These are phyloP conservation scores for Potentilla sterilis DNA, from an alignment of 306 rosid genomes.

Conservation along the genomic window DNA sequence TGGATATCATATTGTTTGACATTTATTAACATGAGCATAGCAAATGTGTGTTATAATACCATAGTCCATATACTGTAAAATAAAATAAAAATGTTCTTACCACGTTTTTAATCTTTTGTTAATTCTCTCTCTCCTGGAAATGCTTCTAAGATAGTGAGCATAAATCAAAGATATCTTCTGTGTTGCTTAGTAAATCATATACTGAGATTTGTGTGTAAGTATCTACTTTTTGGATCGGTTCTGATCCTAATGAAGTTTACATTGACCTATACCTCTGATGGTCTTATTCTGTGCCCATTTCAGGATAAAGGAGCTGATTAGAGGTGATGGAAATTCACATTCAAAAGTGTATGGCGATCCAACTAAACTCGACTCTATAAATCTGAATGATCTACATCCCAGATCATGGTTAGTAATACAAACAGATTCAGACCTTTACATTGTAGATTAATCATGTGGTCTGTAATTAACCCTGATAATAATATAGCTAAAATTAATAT, in stretches of 20 bases:
- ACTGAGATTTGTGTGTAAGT: neutral
- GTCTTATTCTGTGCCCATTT: slow-evolving; percentile 27
- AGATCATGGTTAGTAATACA: slow-evolving; percentile 60
- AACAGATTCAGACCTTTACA: neutral
- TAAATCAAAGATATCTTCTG: neutral
- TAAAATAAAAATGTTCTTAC: neutral
- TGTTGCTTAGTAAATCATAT: neutral
- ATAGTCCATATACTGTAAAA: neutral
- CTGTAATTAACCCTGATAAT: neutral
- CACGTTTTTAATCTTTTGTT: neutral
- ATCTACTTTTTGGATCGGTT: neutral
- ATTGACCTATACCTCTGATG: neutral
- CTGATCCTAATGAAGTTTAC: neutral
- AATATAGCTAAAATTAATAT: slow-evolving; percentile 6
- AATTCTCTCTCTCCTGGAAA: neutral
- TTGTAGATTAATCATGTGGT: neutral
- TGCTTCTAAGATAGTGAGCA: neutral
- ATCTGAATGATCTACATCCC: slow-evolving; percentile 68
- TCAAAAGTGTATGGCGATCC: slow-evolving; percentile 60
- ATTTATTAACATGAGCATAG: neutral
- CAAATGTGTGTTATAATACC: neutral
- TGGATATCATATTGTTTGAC: neutral
- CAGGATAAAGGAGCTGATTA: slow-evolving; percentile 71
- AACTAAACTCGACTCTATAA: slow-evolving; percentile 49
- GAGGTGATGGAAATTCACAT: slow-evolving; percentile 39